Base-by-base conservation (phyloP, 1,284 basidiomycete species). In the Peniophora sp. region DNA sequence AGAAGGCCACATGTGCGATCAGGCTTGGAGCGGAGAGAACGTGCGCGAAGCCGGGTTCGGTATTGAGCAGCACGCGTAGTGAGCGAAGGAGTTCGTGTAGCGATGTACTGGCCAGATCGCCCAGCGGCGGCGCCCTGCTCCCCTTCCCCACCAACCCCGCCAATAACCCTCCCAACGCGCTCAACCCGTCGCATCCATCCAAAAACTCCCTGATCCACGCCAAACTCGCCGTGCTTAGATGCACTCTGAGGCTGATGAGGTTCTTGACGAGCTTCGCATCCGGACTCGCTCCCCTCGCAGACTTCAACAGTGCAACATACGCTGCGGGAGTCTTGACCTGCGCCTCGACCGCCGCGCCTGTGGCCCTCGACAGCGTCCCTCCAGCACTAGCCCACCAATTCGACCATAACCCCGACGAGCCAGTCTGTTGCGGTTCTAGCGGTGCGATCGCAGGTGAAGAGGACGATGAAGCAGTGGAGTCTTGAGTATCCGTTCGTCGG, bases 121-220 rank as follows among this genome's bases (percentile, higher is more conserved):
- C 75, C 24, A 86, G 61, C 35, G 61, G 66, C 57, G 73, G 78
- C 63, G 75, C 68, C 67, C 83, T 83, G 24, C 81, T 76, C 24
- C 75, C 75, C 58, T 80, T 82, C 34, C 73, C 76, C 20, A 86
- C 81, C n/a, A 89, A 64, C 18, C 68, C 64, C 18, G 75, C 71
- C 20, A 94, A 68, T 12, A 88, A 58, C 9, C 62, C 65, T 17
- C 77, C 78, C 2, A 94, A 64, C 1, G 71, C 75, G 45, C 82
- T 79, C 51, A 95, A 68, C 0, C 93, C 93, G 37, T 79, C 73
- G 56, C 80, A 79, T 1, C 70, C 66, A 1, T 66, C 65, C 2
- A 94, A 72, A 59, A 96, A 96, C 37, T 83, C 80, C 55, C 85
- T 74, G 44, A 93, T 83, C 83, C 91, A 95, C 0, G 74, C 69